Evolutionary conservation across 1,139 yeast species (phyloP).

Genomic region (Geotrichum citri-aurantii): DNA sequence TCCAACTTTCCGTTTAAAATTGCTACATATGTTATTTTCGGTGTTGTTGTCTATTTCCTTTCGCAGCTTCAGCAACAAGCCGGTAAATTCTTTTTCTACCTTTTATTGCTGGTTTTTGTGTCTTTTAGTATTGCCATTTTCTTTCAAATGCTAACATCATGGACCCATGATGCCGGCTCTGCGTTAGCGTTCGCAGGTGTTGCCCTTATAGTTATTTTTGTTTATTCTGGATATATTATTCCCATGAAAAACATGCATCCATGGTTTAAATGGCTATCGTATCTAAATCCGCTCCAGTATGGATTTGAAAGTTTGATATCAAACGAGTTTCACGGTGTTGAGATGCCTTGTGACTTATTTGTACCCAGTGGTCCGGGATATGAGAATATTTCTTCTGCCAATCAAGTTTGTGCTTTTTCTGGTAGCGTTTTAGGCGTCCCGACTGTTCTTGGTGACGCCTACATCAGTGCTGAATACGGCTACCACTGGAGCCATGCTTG

Average conservation of each 20-base stretch:
- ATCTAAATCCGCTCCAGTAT: constrained; percentile 52
- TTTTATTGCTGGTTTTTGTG: constrained; percentile 45
- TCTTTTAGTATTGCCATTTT: constrained; percentile 50
- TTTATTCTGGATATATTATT: constrained; percentile 56
- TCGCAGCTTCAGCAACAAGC: constrained; percentile 51
- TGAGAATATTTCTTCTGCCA: constrained; percentile 37
- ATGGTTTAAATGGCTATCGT: constrained; percentile 60
- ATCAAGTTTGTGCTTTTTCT: constrained; percentile 45
- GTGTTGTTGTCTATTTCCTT: constrained; percentile 52
- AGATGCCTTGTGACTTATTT: constrained; percentile 44
- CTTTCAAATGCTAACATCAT: constrained; percentile 56
- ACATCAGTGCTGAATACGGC: constrained; percentile 38
- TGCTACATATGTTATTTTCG: constrained; percentile 42
- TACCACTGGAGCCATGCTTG: constrained; percentile 51
- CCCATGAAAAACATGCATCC: constrained; percentile 55
- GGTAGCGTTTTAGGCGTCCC: constrained; percentile 46
- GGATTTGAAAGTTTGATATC: constrained; percentile 52
- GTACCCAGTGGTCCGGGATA: constrained; percentile 51
- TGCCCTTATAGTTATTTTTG: constrained; percentile 47
- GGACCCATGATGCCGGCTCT: constrained; percentile 49
- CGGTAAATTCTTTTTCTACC: constrained; percentile 57
- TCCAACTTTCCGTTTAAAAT: constrained; percentile 56
- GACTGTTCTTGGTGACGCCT: constrained; percentile 47
- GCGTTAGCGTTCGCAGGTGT: constrained; percentile 62
- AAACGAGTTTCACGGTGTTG: constrained; percentile 52